Conservation (phyloP, 1,284 basidiomycete species). For the Pseudozyma hubeiensis region DNA sequence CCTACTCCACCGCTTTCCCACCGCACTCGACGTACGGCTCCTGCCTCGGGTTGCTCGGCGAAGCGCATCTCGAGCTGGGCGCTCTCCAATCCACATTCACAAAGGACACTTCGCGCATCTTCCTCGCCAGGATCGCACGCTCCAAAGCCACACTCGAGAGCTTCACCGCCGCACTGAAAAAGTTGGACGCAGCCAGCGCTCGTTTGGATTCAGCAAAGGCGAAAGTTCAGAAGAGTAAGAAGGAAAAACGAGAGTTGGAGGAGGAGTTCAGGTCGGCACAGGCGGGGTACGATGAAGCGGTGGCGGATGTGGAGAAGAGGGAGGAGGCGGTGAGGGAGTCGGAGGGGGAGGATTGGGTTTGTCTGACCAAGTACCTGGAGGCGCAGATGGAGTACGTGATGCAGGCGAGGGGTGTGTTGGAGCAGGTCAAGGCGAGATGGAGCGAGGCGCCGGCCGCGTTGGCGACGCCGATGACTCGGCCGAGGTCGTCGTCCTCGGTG, state of each 20-base stretch:
- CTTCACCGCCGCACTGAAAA: conserved; percentile 48
- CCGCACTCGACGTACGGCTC: conserved; percentile 30
- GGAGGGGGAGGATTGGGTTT: conserved; percentile 54
- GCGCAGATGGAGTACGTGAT: conserved; percentile 54
- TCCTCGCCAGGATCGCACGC: conserved; percentile 45
- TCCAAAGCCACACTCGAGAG: conserved; percentile 46
- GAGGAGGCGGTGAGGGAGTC: conserved; percentile 50
- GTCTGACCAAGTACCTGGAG: conserved; percentile 53
- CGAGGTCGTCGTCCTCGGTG: conserved; percentile 9
- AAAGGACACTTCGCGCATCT: conserved; percentile 49
- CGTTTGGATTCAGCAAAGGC: conserved; percentile 50
- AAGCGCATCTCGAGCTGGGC: conserved; percentile 43
- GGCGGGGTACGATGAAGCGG: conserved; percentile 57
- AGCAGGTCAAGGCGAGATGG: conserved; percentile 51
- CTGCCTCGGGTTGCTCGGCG: conserved; percentile 35
- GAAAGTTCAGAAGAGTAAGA: conserved; percentile 61
- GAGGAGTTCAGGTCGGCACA: conserved; percentile 59
- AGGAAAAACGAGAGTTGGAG: conserved; percentile 61
- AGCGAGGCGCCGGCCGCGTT: conserved; percentile 10
- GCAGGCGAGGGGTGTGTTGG: conserved; percentile 51
- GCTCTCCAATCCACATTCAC: conserved; percentile 42
- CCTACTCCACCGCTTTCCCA: conserved; percentile 26
- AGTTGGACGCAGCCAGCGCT: conserved; percentile 47
- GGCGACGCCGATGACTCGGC: conserved; percentile 16
- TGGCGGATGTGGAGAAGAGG: conserved; percentile 53